Base-by-base conservation (phyloP, 306 rosid species). In the Castanea crenata region DNA sequence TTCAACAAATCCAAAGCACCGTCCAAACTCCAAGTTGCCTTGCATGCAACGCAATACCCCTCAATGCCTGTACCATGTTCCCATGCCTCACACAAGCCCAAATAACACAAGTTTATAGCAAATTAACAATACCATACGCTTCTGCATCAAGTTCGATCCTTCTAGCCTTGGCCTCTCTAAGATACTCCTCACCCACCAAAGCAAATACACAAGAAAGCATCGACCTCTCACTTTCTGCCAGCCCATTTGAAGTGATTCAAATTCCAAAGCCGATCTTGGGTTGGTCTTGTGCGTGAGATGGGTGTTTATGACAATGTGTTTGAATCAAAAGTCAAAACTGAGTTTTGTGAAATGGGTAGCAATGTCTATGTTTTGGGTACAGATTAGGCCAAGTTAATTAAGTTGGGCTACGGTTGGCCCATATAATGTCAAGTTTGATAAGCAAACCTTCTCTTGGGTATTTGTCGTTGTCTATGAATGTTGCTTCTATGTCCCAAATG, bases 81-180 rank as follows among this genome's bases (percentile, higher is more conserved):
- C 94, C 82, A 81, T 84, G 82, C 90, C 88, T 92, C 70, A 85
- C 94, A 83, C 91, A 90, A 73, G 91, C 81, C 78, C 34, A 32
- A 51, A 92, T 80, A n/a, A 88, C 90, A 83, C 73, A 8, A 2
- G 81, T 86, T 83, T 85, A 89, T 85, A 73, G 90, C 35, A 32
- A 32, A 32, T 32, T 79, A 52, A 80, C 78, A 76, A 85, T 78
- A 74, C 87, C 80, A 79, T 90, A 92, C 0, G 87, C 71, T 14
- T 82, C 91, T 5, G 87, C 89, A 63, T 90, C 94, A 55, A 88
- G 87, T 71, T 78, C 46, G 67, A 89, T 23, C 74, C 91, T 87
- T 59, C 92, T 76, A 85, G 15, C 87, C 89, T 34, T 4, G 35
- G 35, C 35, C 35, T 34, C 35, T 34, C 35, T 34, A 34, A 34